A percentile compares a stretch with the other conserved stretches of the same genome.
phyloP scores from a whole-genome alignment of 2,329 filamentous ascomycete genomes.

The Penicillium sp. region DNA sequence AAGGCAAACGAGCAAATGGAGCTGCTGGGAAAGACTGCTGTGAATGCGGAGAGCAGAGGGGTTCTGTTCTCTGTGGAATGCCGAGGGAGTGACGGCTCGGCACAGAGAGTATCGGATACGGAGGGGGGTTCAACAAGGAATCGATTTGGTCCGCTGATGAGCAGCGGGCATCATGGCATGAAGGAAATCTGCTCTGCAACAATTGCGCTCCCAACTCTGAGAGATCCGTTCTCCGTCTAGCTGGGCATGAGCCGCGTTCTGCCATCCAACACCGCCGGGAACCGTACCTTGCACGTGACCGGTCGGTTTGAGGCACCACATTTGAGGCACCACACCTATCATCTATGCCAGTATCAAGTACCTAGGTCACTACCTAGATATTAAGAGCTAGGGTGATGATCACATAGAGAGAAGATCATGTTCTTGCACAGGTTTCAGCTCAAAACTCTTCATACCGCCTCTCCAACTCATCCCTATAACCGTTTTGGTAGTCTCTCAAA shows the following conservation, averaged over 20 bases:
- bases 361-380: too few species aligned
- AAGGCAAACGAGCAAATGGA: not conserved
- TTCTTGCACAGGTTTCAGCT: too few species aligned
- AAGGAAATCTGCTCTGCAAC: conserved; percentile 12
- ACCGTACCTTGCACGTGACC: conserved; percentile 11
- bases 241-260: conserved; percentile 11
- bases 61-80: conserved; percentile 10
- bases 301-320: not conserved
- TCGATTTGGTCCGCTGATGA: conserved; percentile 4
- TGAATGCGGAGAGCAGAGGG: not conserved
- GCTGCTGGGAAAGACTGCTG: not conserved
- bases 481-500: too few species aligned
- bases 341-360: too few species aligned
- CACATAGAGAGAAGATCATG: too few species aligned
- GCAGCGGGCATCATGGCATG: conserved; percentile 18
- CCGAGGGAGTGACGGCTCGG: conserved; percentile 8
- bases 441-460: too few species aligned
- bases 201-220: conserved; percentile 8
- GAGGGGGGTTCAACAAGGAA: conserved; percentile 11
- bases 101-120: conserved; percentile 5
- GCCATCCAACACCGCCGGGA: not conserved
- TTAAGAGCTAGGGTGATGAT: too few species aligned
- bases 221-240: not conserved
- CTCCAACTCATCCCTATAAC: too few species aligned
- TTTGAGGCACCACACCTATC: too few species aligned